phyloP scores from a whole-genome alignment of 2,329 filamentous ascomycete species.

The Alternaria atra region DNA sequence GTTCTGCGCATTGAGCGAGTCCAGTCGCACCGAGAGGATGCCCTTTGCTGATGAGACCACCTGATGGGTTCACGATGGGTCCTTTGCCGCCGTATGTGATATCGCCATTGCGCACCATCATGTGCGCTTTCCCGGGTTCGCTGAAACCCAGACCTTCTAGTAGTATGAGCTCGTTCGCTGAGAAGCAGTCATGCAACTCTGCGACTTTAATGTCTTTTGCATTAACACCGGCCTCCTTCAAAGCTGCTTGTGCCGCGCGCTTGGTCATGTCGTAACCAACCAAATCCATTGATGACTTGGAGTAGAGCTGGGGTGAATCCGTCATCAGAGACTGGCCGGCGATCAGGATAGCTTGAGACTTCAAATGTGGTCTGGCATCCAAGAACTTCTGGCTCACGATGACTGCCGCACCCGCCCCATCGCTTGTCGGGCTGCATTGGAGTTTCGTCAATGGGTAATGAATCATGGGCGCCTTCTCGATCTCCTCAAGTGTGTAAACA shows the following conservation, averaged over 20 bases:
- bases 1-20: constrained; percentile 90
- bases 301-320: constrained; percentile 82
- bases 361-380: constrained; percentile 80
- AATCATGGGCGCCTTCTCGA: constrained; percentile 78
- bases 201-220: constrained; percentile 79
- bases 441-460: constrained; percentile 89
- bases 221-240: constrained; percentile 73
- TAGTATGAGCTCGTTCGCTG: constrained; percentile 87
- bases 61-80: constrained; percentile 87
- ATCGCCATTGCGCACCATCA: constrained; percentile 84
- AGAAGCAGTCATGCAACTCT: constrained; percentile 97
- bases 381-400: constrained; percentile 90
- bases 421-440: constrained; percentile 94
- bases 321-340: constrained; percentile 87
- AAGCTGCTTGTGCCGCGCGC: constrained; percentile 72
- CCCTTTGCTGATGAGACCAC: constrained; percentile 92
- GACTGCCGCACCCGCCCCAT: constrained; percentile 87
- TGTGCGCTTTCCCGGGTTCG: constrained; percentile 83
- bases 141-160: constrained; percentile 84
- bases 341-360: constrained; percentile 81
- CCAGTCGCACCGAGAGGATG: constrained; percentile 93
- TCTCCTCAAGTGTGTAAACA: constrained; percentile 85
- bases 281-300: constrained; percentile 80
- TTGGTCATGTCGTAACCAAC: constrained; percentile 89
- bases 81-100: constrained; percentile 85